These are phyloP conservation scores for Elsinoe ampelina DNA, from an alignment of 2,329 filamentous ascomycete genomes.

Conservation along the genomic window DNA sequence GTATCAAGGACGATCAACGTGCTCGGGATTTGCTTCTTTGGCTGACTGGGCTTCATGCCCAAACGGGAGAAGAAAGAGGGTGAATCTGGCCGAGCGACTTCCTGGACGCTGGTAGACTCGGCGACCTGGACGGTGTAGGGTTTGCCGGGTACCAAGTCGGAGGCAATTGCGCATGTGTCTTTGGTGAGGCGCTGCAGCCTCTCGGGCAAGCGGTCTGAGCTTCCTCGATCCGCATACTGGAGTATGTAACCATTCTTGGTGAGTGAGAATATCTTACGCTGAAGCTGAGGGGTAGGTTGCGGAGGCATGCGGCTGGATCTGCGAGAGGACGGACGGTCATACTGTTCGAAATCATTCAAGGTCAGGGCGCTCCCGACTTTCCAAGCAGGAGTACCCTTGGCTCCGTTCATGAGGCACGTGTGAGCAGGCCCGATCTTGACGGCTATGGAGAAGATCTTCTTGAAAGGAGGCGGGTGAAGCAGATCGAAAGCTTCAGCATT, in stretches of 20 bases:
- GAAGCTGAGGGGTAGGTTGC: constrained; percentile 45
- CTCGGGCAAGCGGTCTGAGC: constrained; percentile 63
- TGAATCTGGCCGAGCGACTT: constrained; percentile 41
- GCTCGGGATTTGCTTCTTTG: constrained; percentile 49
- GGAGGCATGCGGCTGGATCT: constrained; percentile 29
- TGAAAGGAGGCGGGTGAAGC: constrained; percentile 9
- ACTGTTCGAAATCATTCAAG: neutral
- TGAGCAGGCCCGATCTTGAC: constrained; percentile 11
- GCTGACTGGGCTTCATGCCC: constrained; percentile 48
- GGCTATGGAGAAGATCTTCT: constrained; percentile 3
- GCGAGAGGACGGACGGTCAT: neutral
- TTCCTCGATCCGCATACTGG: constrained; percentile 63
- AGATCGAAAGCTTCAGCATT: constrained; percentile 1
- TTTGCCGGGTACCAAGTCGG: constrained; percentile 67
- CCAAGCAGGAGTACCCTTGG: neutral
- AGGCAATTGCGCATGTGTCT: constrained; percentile 70
- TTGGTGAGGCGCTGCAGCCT: constrained; percentile 63
- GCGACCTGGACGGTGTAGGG: constrained; percentile 74
- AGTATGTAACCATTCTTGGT: constrained; percentile 62
- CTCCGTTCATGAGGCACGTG: constrained; percentile 4
- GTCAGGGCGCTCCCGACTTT: neutral
- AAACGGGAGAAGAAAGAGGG: constrained; percentile 58
- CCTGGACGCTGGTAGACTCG: constrained; percentile 49
- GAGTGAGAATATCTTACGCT: constrained; percentile 60
- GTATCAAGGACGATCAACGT: constrained; percentile 65